phyloP scores from a whole-genome alignment of 768 basidiomycete genomes.

The Candolleomyces aberdarensis region DNA sequence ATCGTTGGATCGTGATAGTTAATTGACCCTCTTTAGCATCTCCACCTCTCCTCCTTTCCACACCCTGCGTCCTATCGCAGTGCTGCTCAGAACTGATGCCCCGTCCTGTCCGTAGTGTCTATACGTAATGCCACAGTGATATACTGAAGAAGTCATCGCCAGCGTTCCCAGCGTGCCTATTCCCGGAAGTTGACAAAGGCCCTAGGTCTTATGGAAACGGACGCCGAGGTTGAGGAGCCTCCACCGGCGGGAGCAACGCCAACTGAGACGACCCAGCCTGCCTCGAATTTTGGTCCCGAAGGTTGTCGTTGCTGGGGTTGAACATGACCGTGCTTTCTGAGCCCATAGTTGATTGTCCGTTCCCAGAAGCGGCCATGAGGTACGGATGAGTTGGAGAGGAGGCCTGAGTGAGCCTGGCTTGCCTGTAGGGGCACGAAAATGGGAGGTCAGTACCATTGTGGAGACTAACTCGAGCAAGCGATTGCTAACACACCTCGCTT shows the following conservation, averaged over 20 bases:
- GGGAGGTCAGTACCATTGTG: too few relatives aligned
- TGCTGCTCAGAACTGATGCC: too few relatives aligned
- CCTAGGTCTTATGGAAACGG: neutral
- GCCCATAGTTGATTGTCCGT: neutral
- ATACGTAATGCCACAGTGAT: too few relatives aligned
- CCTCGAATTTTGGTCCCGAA: neutral
- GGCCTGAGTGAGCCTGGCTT: neutral
- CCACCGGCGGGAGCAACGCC: neutral
- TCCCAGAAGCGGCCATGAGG: neutral
- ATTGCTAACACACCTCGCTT: constrained; percentile 49
- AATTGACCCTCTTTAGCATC: too few relatives aligned
- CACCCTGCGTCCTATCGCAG: too few relatives aligned
- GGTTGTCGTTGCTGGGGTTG: neutral
- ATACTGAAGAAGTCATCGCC: too few relatives aligned
- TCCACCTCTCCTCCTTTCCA: too few relatives aligned
- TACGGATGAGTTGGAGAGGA: neutral
- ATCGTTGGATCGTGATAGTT: too few relatives aligned
- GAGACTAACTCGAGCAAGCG: too few relatives aligned
- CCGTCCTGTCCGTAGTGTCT: too few relatives aligned
- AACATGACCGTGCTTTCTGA: neutral
- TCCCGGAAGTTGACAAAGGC: neutral
- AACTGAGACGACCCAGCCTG: neutral
- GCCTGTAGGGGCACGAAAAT: neutral
- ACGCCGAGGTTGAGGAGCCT: neutral
- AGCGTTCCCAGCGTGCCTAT: too few relatives aligned